Evolutionary conservation across 192 early-diverging fungal genomes (phyloP), one percentile per base, ranked within the genome.

Genomic region (Gamsiella multidivaricata): DNA sequence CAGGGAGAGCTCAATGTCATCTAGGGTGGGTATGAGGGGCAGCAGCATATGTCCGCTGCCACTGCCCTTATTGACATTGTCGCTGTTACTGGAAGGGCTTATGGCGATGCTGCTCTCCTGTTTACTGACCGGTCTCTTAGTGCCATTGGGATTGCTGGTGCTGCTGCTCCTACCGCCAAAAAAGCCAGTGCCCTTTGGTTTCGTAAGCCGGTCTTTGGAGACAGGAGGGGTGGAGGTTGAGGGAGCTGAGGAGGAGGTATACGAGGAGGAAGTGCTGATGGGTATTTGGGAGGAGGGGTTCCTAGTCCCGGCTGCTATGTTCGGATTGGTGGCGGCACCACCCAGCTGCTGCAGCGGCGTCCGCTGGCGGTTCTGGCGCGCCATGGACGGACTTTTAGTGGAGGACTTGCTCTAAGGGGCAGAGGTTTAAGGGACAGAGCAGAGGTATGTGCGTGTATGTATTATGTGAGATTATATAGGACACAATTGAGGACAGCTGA

Each of bases 1-100:
- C 26, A 64, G 36, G 17, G 61, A 64, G 42, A 76, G 33, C 25
- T 76, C 72, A 68, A 76, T 43, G 55, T 76, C 72, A 3, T 76
- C 72, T 22, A 74, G 56, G 5, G 39, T 23, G 4, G 72, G 65
- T 31, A 76, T 43, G n/a, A 50, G 59, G 14, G 54, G 65, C 10
- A 57, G 52, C 25, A 76, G 31, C 25, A 67, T 42, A 17, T 20
- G 32, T 20, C 39, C 43, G 33, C 41, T 67, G 31, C 26, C 45
- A 18, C 45, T 18, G 45, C 45, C n/a, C 8, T 11, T 37, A 18
- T 17, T 66, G 29, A 3, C 18, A 42, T 23, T 54, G 61, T 46
- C 46, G 61, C 25, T 43, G 28, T n/a, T 29, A 8, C 41, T 14
- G 7, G n/a, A n/a, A n/a, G 37, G 23, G 9, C 17, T n/a, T 15